Conservation (phyloP, 495 filamentous ascomycete species). For the Penicillium dipodomyicola region DNA sequence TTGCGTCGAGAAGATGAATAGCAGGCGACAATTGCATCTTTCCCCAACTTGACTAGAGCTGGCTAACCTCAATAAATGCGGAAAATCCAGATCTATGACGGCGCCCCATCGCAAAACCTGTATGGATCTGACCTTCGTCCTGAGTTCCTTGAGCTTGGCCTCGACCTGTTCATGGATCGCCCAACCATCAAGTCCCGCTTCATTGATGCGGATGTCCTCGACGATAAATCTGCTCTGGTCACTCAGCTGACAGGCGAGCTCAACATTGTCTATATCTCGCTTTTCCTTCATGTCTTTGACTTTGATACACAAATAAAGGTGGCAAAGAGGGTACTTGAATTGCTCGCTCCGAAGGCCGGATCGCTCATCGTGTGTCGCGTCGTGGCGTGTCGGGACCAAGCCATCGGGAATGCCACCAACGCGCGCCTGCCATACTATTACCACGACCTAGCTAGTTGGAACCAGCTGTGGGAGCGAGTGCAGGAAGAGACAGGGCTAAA, state of each 20-base stretch:
- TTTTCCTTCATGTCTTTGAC: conserved; percentile 55
- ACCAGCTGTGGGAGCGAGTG: conserved; percentile 46
- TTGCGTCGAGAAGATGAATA: not conserved
- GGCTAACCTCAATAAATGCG: not conserved
- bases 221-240: conserved; percentile 16
- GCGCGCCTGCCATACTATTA: conserved; percentile 25
- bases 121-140: conserved; percentile 45
- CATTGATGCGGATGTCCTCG: conserved; percentile 42
- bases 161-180: conserved; percentile 48
- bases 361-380: conserved; percentile 42
- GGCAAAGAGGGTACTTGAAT: conserved; percentile 35
- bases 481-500: conserved; percentile 37
- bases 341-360: conserved; percentile 21
- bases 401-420: conserved; percentile 16
- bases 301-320: conserved; percentile 46
- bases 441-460: conserved; percentile 40
- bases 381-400: conserved; percentile 33
- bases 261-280: conserved; percentile 49
- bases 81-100: conserved; percentile 34
- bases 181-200: conserved; percentile 25
- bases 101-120: conserved; percentile 37
- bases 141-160: conserved; percentile 48
- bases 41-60: not conserved
- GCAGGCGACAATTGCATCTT: not conserved
- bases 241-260: conserved; percentile 39